Evolutionary conservation across 2,329 filamentous ascomycete genomes (phyloP).

Genomic region (Fusarium neocosmosporiellum): DNA sequence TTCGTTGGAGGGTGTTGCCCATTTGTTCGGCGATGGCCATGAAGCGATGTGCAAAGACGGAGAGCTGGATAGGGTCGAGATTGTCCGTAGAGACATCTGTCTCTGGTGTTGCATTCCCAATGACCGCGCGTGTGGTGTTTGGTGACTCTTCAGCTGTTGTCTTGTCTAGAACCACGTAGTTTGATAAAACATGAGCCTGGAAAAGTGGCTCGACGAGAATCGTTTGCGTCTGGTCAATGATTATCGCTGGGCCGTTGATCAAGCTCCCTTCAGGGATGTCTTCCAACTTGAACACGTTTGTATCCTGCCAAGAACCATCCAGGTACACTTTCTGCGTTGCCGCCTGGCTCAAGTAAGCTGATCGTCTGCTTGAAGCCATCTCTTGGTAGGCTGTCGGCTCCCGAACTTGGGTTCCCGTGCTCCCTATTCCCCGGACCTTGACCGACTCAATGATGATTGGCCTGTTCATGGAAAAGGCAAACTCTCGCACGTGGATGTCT

Average conservation of each 20-base stretch:
- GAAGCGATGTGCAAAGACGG: slow-evolving; percentile 66
- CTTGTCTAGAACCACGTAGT: slow-evolving; percentile 48
- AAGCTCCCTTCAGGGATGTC: slow-evolving; percentile 4
- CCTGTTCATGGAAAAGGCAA: slow-evolving; percentile 52
- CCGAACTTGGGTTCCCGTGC: background rate
- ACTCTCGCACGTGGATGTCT: slow-evolving; percentile 52
- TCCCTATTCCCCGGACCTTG: slow-evolving; percentile 39
- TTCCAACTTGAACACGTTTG: slow-evolving; percentile 6
- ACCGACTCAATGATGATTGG: slow-evolving; percentile 55
- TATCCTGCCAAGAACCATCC: slow-evolving; percentile 14
- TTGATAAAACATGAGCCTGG: slow-evolving; percentile 43
- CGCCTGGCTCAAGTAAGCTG: background rate
- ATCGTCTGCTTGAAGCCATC: background rate
- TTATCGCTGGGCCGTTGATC: slow-evolving; percentile 47
- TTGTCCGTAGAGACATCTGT: background rate
- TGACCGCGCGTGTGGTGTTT: background rate
- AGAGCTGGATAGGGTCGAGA: slow-evolving; percentile 63
- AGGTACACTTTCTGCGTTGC: slow-evolving; percentile 14
- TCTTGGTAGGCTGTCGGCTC: background rate
- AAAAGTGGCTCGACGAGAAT: slow-evolving; percentile 44
- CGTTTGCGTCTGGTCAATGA: slow-evolving; percentile 48
- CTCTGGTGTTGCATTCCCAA: background rate
- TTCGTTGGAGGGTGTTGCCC: slow-evolving; percentile 67
- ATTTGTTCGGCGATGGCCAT: slow-evolving; percentile 71
- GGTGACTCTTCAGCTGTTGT: background rate